These are phyloP conservation scores for Asterochloris erici DNA, from an alignment of 139 green algal species.

Conservation along the genomic window DNA sequence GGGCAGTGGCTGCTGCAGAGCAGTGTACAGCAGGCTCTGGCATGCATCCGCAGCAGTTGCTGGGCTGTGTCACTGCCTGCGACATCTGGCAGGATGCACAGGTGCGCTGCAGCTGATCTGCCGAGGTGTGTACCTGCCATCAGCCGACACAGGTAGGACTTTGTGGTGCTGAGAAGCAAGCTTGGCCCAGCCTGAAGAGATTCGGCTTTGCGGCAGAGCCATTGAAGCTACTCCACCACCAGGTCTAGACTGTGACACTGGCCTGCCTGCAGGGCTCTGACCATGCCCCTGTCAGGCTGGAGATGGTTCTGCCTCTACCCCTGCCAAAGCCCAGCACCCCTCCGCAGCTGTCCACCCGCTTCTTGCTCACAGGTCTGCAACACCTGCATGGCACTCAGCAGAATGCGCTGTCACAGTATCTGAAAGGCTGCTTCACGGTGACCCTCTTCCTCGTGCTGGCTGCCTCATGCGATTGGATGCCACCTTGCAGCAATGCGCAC, in stretches of 20 bases:
- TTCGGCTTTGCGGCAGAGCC: neutral
- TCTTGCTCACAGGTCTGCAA: conserved; percentile 16
- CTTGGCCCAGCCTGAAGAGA: neutral
- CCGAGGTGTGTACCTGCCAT: neutral
- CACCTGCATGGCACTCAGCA: neutral
- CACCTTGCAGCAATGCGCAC: neutral
- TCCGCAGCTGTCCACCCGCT: conserved; percentile 13
- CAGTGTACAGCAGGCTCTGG: neutral
- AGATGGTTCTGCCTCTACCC: conserved; percentile 21
- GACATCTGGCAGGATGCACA: neutral
- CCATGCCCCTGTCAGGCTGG: conserved; percentile 59
- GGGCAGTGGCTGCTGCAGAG: neutral
- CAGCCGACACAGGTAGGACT: neutral
- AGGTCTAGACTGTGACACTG: conserved; percentile 30
- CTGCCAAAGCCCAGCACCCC: neutral
- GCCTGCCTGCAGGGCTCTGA: conserved; percentile 51
- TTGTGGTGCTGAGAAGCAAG: neutral
- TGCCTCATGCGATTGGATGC: neutral
- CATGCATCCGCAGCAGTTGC: neutral
- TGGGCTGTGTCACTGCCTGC: neutral
- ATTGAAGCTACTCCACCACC: neutral
- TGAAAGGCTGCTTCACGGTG: neutral
- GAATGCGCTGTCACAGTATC: neutral
- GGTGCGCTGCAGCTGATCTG: neutral
- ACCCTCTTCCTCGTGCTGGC: neutral